Evolutionary conservation across 495 filamentous ascomycete species (phyloP).

Genomic region (Podospora anserina): DNA sequence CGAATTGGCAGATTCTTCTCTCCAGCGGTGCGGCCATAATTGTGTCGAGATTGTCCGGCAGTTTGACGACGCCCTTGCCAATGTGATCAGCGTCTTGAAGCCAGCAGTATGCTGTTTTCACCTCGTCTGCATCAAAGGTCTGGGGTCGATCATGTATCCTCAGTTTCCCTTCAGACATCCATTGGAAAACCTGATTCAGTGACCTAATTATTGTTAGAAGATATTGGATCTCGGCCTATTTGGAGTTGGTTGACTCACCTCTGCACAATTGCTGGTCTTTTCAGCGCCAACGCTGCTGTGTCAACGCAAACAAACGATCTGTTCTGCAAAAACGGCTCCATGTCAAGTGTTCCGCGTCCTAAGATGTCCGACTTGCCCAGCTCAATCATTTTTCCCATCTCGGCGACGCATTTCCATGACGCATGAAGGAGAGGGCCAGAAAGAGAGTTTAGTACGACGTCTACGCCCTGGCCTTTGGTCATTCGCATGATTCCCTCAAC

Average conservation of each 20-base stretch:
- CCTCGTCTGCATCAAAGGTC: neutral
- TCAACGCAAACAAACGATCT: constrained; percentile 29
- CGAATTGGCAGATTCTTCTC: constrained; percentile 14
- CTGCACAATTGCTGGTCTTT: constrained; percentile 28
- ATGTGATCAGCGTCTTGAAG: constrained; percentile 4
- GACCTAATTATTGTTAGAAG: constrained; percentile 11
- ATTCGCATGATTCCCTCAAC: constrained; percentile 39
- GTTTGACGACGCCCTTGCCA: neutral
- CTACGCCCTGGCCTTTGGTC: constrained; percentile 51
- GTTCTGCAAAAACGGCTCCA: constrained; percentile 39
- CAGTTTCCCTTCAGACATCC: neutral
- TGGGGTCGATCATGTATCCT: neutral
- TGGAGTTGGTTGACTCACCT: neutral
- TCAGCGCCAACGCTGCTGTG: neutral
- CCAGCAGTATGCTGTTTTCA: neutral
- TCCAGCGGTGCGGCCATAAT: neutral
- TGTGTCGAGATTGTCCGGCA: neutral
- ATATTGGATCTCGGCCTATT: neutral
- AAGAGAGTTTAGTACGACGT: constrained; percentile 57
- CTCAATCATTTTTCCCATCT: constrained; percentile 55
- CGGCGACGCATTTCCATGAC: constrained; percentile 49
- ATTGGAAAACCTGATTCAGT: constrained; percentile 16
- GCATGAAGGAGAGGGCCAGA: constrained; percentile 51
- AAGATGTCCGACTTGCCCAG: constrained; percentile 46
- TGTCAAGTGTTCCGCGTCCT: constrained; percentile 27